phyloP scores from a whole-genome alignment of 805 yeast species.

The Cyberlindnera maclurae region DNA sequence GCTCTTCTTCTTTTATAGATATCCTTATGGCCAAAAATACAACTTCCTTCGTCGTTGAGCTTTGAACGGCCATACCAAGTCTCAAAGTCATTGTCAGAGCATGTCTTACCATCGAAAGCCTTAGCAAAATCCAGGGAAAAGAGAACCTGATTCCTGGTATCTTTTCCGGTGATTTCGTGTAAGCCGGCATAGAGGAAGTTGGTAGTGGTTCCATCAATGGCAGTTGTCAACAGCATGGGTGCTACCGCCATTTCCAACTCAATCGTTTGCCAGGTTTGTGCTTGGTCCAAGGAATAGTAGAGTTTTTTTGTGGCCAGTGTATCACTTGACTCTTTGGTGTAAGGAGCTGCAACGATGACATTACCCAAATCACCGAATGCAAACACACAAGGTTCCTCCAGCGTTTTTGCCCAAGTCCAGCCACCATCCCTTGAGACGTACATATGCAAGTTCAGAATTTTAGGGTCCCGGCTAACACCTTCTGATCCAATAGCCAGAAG shows the following conservation, averaged over 20 bases:
- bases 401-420: constrained; percentile 51
- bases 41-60: constrained; percentile 28
- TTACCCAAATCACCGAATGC: constrained; percentile 79
- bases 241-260: constrained; percentile 37
- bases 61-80: constrained; percentile 47
- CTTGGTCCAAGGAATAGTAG: constrained; percentile 67
- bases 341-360: constrained; percentile 48
- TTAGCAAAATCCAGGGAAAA: constrained; percentile 49
- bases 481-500: constrained; percentile 36
- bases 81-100: constrained; percentile 51
- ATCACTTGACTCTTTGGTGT: constrained; percentile 23
- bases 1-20: constrained; percentile 59
- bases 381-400: constrained; percentile 45
- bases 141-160: constrained; percentile 3
- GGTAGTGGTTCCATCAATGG: constrained; percentile 67
- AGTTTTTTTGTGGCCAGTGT: constrained; percentile 26
- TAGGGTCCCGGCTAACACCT: constrained; percentile 19
- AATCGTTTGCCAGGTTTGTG: constrained; percentile 49
- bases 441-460: constrained; percentile 31
- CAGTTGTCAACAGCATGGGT: constrained; percentile 44
- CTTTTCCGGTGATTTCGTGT: not conserved
- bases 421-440: constrained; percentile 79
- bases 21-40: constrained; percentile 68
- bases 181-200: constrained; percentile 50
- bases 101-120: constrained; percentile 39